Evolutionary conservation across 306 rosid species (phyloP), one percentile per base, ranked within the genome.

Genomic region (Hippophae rhamnoides): DNA sequence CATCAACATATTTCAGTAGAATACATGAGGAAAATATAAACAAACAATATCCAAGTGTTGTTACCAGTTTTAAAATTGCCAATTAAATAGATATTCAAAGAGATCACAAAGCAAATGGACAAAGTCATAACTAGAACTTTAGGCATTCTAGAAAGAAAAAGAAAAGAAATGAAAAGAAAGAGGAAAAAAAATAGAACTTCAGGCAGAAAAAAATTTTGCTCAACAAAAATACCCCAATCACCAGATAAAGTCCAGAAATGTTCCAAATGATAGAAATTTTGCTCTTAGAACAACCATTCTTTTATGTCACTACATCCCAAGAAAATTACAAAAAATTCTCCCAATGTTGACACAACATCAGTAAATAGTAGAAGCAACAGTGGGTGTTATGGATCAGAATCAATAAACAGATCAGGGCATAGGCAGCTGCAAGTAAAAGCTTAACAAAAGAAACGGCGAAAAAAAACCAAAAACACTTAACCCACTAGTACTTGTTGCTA

Each of bases 1-100:
- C n/a, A 45, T 72, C 57, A 67, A 63, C 55, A 76, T 25, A 49
- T 42, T 43, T 52, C 50, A 40, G 58, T 57, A 49, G 53, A 23
- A 49, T 6, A 31, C 38, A 25, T 25, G 47, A 42, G 5, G 12
- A 61, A 67, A 52, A 55, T 5, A 54, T 18, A 47, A 5, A 44
- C 0, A 10, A 18, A 25, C 10, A 14, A 10, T 43, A 14, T 4
- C 18, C 51, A 44, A 10, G 13, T 25, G 10, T 49, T 12, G 53
- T 26, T 49, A 13, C 25, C 53, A 49, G 53, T 13, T 54, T 13
- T 23, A 26, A 3, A 38, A 31, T 31, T 38, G 45, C 31, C 25
- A 4, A 46, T 14, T 40, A 2, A 27, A 10, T 8, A 62, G 53
- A 41, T 58, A 10, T 41, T 54, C 63, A 26, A 51, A 48, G 54